Evolutionary conservation across 352 stramenopile genomes (phyloP).

Genomic region (Pythium sukuiense): DNA sequence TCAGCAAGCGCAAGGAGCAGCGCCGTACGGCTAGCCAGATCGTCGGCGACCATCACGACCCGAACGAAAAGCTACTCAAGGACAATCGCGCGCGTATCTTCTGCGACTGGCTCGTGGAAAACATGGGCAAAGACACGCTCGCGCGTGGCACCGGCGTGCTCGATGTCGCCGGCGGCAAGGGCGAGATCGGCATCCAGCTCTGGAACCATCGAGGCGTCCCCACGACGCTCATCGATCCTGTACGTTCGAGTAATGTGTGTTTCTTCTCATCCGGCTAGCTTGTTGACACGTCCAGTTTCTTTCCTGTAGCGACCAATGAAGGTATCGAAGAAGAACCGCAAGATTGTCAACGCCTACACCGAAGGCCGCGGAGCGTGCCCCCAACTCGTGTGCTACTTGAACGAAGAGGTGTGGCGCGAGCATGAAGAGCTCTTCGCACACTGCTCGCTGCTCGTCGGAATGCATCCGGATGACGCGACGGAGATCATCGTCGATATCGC

Average conservation of each 20-base stretch:
- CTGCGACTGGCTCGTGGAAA: slow-evolving; percentile 78
- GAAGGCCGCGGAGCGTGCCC: slow-evolving; percentile 43
- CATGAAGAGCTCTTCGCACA: slow-evolving; percentile 66
- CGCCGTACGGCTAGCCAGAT: slow-evolving; percentile 54
- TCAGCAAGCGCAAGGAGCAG: slow-evolving; percentile 63
- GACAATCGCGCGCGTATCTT: slow-evolving; percentile 74
- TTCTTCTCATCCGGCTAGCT: not conserved
- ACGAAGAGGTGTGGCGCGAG: slow-evolving; percentile 47
- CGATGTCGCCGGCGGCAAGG: slow-evolving; percentile 88
- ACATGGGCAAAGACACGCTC: slow-evolving; percentile 47
- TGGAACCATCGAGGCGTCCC: slow-evolving; percentile 75
- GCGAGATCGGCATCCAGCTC: slow-evolving; percentile 84
- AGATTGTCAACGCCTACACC: slow-evolving; percentile 42
- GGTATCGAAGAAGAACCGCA: slow-evolving; percentile 67
- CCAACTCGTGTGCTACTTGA: slow-evolving; percentile 62
- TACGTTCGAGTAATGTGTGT: slow-evolving; percentile 28
- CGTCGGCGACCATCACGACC: slow-evolving; percentile 56
- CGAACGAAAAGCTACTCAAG: slow-evolving; percentile 72
- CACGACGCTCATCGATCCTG: slow-evolving; percentile 85
- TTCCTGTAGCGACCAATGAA: slow-evolving; percentile 68
- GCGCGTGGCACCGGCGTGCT: slow-evolving; percentile 65
- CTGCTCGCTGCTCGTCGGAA: slow-evolving; percentile 89
- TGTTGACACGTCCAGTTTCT: not conserved
- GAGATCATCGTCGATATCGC: slow-evolving; percentile 95
- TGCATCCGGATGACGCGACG: slow-evolving; percentile 96